Evolutionary conservation across 2,329 filamentous ascomycete species (phyloP).

Genomic region (Fusarium torulosum): DNA sequence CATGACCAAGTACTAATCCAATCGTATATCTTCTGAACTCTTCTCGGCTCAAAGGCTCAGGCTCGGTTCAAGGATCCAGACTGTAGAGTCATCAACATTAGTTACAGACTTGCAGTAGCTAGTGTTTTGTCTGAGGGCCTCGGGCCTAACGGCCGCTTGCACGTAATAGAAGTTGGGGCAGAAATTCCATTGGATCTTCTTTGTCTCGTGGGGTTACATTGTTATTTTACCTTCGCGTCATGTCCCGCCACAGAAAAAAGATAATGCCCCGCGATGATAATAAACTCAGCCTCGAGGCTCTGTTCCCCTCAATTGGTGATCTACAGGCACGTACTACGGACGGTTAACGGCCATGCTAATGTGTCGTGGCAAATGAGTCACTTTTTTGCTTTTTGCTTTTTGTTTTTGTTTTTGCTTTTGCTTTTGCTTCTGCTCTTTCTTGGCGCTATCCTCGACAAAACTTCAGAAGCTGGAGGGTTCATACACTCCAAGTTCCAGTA

Average conservation of each 20-base stretch:
- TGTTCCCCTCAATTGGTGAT: conserved; percentile 39
- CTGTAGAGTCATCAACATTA: neutral
- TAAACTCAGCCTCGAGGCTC: conserved; percentile 21
- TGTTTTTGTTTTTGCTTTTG: too few relatives aligned
- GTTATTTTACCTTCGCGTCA: too few relatives aligned
- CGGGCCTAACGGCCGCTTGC: conserved; percentile 20
- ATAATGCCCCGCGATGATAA: conserved; percentile 37
- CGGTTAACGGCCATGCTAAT: neutral
- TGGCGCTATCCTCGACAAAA: conserved; percentile 11
- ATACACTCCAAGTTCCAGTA: neutral
- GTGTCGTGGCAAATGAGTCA: conserved; percentile 21
- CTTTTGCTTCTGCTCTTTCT: too few relatives aligned
- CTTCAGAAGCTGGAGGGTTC: neutral
- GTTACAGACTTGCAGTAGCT: neutral
- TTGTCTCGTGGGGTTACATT: conserved; percentile 29
- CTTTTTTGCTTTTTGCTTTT: neutral
- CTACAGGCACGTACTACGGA: conserved; percentile 37
- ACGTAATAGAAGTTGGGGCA: conserved; percentile 3
- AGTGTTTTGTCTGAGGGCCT: conserved; percentile 15
- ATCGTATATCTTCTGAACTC: neutral
- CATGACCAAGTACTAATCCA: neutral
- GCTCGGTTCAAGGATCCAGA: conserved; percentile 10
- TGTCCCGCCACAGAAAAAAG: conserved; percentile 12
- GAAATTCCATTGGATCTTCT: conserved; percentile 25
- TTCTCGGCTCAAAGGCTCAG: conserved; percentile 26